Base-by-base conservation (phyloP, 1,284 basidiomycete species). In the Xerocomus tenax region DNA sequence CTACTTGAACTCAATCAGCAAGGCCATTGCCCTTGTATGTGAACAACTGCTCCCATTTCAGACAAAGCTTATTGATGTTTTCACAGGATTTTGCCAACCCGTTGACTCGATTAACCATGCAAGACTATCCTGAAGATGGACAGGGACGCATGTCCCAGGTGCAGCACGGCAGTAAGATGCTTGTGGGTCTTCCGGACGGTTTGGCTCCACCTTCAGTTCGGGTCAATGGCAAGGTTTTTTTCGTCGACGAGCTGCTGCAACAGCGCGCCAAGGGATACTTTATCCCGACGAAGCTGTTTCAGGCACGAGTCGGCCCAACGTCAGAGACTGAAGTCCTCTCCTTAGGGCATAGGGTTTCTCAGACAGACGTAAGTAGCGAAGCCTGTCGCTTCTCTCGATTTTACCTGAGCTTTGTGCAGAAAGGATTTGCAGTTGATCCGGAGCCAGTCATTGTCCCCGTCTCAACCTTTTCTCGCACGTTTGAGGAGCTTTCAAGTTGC, bases 1-100 rank as follows among this genome's bases (percentile, higher is more conserved):
- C 34, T 67, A 63, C 52, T 47, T 67, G 28, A 67, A 66, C 45
- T 52, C 59, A 3, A 58, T 61, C 15, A n/a, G 21, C 36, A 52
- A 52, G 18, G 42, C 47, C 3, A 52, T 52, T 38, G 28, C 47
- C 3, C 23, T 51, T 1, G 30, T 51, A 51, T 13, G 44, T 41
- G 48, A 13, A 25, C 7, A 29, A 12, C 8, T 10, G 8, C 12
- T 29, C 10, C 10, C 2, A 12, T 29, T 29, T 29, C 12, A 9
- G 12, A 29, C 6, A 25, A 25, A 25, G 25, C 12, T 29, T 10
- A 12, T 12, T 29, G 28, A 29, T 29, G 12, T 3, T 29, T 9
- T 12, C 8, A 34, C n/a, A 41, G 39, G 39, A 41, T 8, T 41
- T 26, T 16, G 39, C 39, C 3, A 41, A 41, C 23, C 39, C 25